Evolutionary conservation across 2,329 filamentous ascomycete genomes (phyloP).

Genomic region (Aspergillus hiratsukae): DNA sequence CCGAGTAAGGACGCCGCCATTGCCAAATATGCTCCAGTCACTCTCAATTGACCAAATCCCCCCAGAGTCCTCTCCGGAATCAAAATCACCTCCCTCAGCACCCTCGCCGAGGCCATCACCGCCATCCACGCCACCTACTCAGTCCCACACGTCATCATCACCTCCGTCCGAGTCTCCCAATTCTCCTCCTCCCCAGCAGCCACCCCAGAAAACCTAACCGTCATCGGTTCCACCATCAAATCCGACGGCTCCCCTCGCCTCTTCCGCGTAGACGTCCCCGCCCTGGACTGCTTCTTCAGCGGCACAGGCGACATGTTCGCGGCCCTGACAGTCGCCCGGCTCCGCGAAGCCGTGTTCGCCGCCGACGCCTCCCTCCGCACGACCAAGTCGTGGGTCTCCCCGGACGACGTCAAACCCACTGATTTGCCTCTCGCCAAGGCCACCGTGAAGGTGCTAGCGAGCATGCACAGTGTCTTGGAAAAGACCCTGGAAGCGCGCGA

Average conservation of each 20-base stretch:
- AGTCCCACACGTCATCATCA: constrained; percentile 87
- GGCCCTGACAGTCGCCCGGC: constrained; percentile 78
- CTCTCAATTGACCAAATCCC: background rate
- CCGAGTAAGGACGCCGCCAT: constrained; percentile 62
- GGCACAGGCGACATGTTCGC: constrained; percentile 99
- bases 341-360: constrained; percentile 71
- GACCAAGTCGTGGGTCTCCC: constrained; percentile 67
- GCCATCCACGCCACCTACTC: constrained; percentile 70
- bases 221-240: constrained; percentile 70
- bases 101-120: constrained; percentile 69
- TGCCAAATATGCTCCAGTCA: background rate
- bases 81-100: constrained; percentile 70
- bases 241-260: constrained; percentile 66
- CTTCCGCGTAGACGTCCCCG: constrained; percentile 82
- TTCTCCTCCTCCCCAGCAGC: constrained; percentile 29
- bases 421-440: constrained; percentile 80
- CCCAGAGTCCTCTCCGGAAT: constrained; percentile 75
- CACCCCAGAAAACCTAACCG: constrained; percentile 52
- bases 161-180: constrained; percentile 69
- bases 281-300: constrained; percentile 89
- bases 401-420: constrained; percentile 62
- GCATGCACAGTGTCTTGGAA: constrained; percentile 81
- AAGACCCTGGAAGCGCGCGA: constrained; percentile 64
- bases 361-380: constrained; percentile 46
- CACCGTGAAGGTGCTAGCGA: constrained; percentile 79